A percentile compares a stretch with the other conserved stretches of the same genome.
These are phyloP conservation scores for Aquilaria malaccensis DNA, from an alignment of 345 rosid species.

Conservation along the genomic window DNA sequence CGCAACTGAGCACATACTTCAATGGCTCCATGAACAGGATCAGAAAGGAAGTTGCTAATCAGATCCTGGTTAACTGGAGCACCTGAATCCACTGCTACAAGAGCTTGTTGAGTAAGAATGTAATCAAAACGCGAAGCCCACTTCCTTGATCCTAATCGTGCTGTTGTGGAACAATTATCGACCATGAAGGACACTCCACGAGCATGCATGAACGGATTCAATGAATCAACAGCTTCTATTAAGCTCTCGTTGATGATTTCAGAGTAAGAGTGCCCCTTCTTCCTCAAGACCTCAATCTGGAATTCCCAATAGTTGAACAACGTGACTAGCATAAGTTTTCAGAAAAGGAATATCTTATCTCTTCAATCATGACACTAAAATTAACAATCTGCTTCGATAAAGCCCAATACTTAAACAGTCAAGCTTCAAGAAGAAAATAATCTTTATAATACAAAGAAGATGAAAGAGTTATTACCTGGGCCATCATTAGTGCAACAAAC, in stretches of 20 bases:
- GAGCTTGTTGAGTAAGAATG: conserved; percentile 68
- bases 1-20: conserved; percentile 81
- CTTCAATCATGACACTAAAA: too few relatives aligned
- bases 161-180: conserved; percentile 91
- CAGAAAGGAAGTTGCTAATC: conserved; percentile 37
- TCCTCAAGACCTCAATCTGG: conserved; percentile 55
- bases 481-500: conserved; percentile 45
- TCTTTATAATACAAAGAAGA: not conserved
- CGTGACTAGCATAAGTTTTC: not conserved
- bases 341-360: too few relatives aligned
- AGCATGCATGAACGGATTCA: conserved; percentile 97
- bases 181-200: conserved; percentile 97
- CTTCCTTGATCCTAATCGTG: conserved; percentile 89
- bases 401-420: conserved; percentile 7
- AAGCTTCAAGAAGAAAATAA: not conserved
- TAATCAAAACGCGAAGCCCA: conserved; percentile 95
- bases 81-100: conserved; percentile 37
- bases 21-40: conserved; percentile 66
- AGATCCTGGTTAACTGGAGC: conserved; percentile 34
- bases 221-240: conserved; percentile 89
- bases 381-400: too few relatives aligned
- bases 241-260: conserved; percentile 92
- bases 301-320: conserved; percentile 11
- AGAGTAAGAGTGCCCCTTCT: conserved; percentile 89
- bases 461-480: conserved; percentile 23